Evolutionary conservation across 768 basidiomycete genomes (phyloP).

Genomic region (Rhodosporidiobolus odoratus): DNA sequence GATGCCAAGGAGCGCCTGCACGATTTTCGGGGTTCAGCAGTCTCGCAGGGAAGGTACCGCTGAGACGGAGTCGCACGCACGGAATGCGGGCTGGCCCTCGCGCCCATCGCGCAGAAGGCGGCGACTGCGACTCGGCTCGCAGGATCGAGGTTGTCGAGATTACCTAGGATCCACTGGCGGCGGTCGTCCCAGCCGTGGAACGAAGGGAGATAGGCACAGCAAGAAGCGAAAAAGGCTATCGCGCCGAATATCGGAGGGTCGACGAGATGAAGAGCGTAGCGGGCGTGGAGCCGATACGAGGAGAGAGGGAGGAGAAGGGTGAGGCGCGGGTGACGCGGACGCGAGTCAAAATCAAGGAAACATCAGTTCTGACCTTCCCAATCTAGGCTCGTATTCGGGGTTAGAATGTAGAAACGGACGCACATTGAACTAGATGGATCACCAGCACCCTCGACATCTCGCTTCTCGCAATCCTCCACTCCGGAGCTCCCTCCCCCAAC

Average conservation of each 20-base stretch:
- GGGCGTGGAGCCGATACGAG: neutral
- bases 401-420: neutral
- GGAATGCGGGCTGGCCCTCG: constrained; percentile 21
- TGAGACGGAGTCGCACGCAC: neutral
- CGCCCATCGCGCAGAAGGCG: constrained; percentile 30
- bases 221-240: constrained; percentile 28
- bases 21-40: neutral
- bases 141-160: constrained; percentile 22
- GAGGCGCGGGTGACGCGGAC: neutral
- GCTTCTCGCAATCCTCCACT: constrained; percentile 11
- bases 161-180: neutral
- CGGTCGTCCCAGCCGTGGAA: constrained; percentile 14
- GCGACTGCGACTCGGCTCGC: constrained; percentile 10
- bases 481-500: neutral
- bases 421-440: constrained; percentile 22
- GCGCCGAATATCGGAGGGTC: too few species aligned
- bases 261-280: neutral
- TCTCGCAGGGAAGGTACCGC: neutral
- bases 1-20: constrained; percentile 22
- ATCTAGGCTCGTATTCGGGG: neutral
- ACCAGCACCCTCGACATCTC: constrained; percentile 1
- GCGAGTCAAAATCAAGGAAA: neutral
- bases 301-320: neutral
- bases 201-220: constrained; percentile 27
- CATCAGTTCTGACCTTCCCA: neutral